Evolutionary conservation across 164 flowering plant species (phyloP).

Genomic region (Hamamelis virginiana): DNA sequence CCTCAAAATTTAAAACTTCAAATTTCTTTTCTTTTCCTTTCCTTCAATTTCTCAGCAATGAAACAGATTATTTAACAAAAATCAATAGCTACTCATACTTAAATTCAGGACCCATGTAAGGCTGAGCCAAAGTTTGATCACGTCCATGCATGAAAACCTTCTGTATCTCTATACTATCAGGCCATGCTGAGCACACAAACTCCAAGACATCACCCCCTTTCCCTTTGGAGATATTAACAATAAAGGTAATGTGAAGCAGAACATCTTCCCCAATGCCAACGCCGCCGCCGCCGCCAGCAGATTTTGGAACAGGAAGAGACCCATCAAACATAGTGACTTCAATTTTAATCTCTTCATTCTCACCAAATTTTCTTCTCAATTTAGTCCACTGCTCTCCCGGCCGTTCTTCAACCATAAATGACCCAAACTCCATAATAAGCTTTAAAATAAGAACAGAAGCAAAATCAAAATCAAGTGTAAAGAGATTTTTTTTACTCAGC

Average conservation of each 20-base stretch:
- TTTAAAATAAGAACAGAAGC: conserved; percentile 14
- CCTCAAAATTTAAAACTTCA: too few species aligned
- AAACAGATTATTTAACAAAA: background rate
- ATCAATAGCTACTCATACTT: conserved; percentile 31
- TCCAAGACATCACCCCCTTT: conserved; percentile 38
- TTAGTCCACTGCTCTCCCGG: conserved; percentile 71
- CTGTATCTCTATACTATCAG: conserved; percentile 43
- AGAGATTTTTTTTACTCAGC: too few species aligned
- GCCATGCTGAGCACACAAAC: conserved; percentile 71
- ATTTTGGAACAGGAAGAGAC: conserved; percentile 34
- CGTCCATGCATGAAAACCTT: conserved; percentile 31
- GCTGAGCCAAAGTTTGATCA: conserved; percentile 16
- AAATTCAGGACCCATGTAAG: conserved; percentile 56
- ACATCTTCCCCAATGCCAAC: conserved; percentile 25
- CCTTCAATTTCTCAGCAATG: background rate
- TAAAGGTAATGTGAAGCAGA: conserved; percentile 44
- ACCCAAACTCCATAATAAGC: conserved; percentile 33
- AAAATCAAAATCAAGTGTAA: background rate
- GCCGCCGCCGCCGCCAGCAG: conserved; percentile 12
- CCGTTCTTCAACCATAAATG: conserved; percentile 49
- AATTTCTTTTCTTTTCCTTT: background rate
- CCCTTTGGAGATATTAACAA: conserved; percentile 48
- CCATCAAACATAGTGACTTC: conserved; percentile 75
- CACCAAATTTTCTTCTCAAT: conserved; percentile 41
- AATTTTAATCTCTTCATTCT: conserved; percentile 54